Evolutionary conservation across 371 early-diverging fungal genomes (phyloP).

Genomic region (Hamiltosporidium tvaerminnensis): DNA sequence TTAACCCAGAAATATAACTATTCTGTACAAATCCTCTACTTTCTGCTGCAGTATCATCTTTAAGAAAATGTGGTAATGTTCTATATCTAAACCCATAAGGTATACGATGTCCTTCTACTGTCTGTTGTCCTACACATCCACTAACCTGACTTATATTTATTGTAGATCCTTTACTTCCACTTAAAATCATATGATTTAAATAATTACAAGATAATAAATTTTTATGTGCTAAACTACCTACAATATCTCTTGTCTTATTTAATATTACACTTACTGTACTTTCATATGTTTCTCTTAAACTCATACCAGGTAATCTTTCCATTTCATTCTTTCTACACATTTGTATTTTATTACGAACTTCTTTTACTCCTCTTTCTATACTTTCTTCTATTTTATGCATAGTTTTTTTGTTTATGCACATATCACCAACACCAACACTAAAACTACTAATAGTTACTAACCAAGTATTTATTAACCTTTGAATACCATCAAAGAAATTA

Average conservation of each 20-base stretch:
- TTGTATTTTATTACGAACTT: slow-evolving; percentile 67
- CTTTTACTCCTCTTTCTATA: slow-evolving; percentile 65
- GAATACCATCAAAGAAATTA: slow-evolving; percentile 77
- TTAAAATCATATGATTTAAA: slow-evolving; percentile 87
- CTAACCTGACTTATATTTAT: slow-evolving; percentile 97
- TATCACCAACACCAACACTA: slow-evolving; percentile 95
- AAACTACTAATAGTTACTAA: slow-evolving; percentile 67
- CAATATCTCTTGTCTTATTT: slow-evolving; percentile 82
- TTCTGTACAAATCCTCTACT: slow-evolving; percentile 92
- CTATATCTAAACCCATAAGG: slow-evolving; percentile 87
- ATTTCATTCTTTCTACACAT: slow-evolving; percentile 69
- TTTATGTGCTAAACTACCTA: slow-evolving; percentile 73
- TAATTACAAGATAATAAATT: slow-evolving; percentile 79
- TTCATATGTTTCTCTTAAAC: slow-evolving; percentile 85
- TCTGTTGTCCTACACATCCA: slow-evolving; percentile 97
- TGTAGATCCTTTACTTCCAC: slow-evolving; percentile 92
- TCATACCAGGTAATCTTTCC: slow-evolving; percentile 84
- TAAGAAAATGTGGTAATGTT: slow-evolving; percentile 86
- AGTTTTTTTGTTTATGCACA: slow-evolving; percentile 72
- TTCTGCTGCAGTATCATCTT: slow-evolving; percentile 89
- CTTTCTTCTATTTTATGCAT: slow-evolving; percentile 67
- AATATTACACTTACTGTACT: slow-evolving; percentile 64
- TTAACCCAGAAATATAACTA: slow-evolving; percentile 84
- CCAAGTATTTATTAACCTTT: slow-evolving; percentile 86
- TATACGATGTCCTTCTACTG: slow-evolving; percentile 94